A percentile compares a stretch with the other conserved stretches of the same genome.
phyloP scores from a whole-genome alignment of 1,139 yeast species.

The Lodderomyces oxycetoniae region DNA sequence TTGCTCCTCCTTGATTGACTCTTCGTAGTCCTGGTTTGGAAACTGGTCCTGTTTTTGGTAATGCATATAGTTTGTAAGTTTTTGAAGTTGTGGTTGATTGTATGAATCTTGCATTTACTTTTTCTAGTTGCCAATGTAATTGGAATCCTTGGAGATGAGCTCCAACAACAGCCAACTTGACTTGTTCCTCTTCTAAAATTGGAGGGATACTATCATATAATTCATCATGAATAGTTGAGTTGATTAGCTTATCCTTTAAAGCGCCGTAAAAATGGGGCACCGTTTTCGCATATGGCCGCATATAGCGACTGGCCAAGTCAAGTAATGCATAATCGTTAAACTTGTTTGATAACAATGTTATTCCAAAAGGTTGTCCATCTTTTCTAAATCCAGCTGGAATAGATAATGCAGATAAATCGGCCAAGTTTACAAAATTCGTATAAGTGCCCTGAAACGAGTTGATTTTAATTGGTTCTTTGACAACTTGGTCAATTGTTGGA shows the following conservation, averaged over 20 bases:
- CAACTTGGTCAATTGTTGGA: slow-evolving; percentile 71
- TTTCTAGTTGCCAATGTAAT: slow-evolving; percentile 88
- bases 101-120: slow-evolving; percentile 73
- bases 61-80: slow-evolving; percentile 74
- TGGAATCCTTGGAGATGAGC: slow-evolving; percentile 89
- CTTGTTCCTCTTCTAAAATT: slow-evolving; percentile 21
- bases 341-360: slow-evolving; percentile 74
- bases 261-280: slow-evolving; percentile 32
- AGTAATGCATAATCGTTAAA: slow-evolving; percentile 86
- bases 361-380: slow-evolving; percentile 88
- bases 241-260: slow-evolving; percentile 34
- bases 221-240: slow-evolving; percentile 29
- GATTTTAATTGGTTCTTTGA: slow-evolving; percentile 70
- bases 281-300: slow-evolving; percentile 31
- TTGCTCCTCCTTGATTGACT: slow-evolving; percentile 30
- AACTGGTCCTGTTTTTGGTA: slow-evolving; percentile 76
- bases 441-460: slow-evolving; percentile 94
- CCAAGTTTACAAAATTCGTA: slow-evolving; percentile 92
- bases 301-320: slow-evolving; percentile 72
- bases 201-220: slow-evolving; percentile 35
- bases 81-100: slow-evolving; percentile 64
- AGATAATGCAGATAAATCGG: slow-evolving; percentile 88
- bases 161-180: slow-evolving; percentile 87
- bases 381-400: slow-evolving; percentile 81
- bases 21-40: slow-evolving; percentile 87